A percentile compares a stretch with the other conserved stretches of the same genome.
Conservation (phyloP, 2,329 filamentous ascomycete species). For the Diaporthe batatas region DNA sequence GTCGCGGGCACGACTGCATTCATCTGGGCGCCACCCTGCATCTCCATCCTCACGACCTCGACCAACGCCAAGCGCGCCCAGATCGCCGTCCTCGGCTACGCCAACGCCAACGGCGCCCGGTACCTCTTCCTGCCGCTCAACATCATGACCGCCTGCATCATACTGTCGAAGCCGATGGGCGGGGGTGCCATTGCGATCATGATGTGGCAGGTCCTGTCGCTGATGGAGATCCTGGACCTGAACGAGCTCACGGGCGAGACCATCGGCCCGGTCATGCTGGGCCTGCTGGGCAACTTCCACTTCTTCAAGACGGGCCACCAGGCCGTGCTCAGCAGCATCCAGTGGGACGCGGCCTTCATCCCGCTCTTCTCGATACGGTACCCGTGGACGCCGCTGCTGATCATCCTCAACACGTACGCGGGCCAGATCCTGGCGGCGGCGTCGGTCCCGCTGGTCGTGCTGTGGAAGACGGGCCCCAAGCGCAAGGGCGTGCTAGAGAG, state of each 20-base stretch:
- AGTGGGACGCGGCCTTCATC: conserved; percentile 97
- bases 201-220: conserved; percentile 88
- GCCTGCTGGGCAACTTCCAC: conserved; percentile 90
- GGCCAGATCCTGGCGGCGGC: conserved; percentile 87
- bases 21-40: conserved; percentile 85
- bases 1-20: conserved; percentile 89
- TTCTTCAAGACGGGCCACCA: conserved; percentile 99
- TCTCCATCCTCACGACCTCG: conserved; percentile 75
- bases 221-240: conserved; percentile 74
- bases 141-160: conserved; percentile 79
- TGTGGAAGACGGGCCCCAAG: conserved; percentile 91
- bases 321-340: conserved; percentile 86
- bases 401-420: conserved; percentile 89
- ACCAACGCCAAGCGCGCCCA: conserved; percentile 60
- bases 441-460: conserved; percentile 81
- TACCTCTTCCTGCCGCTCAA: conserved; percentile 88
- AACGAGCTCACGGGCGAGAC: conserved; percentile 73
- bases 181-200: conserved; percentile 85
- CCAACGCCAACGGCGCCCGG: conserved; percentile 91
- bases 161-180: conserved; percentile 96
- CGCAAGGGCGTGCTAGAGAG: conserved; percentile 77
- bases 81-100: conserved; percentile 89
- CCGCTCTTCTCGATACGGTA: conserved; percentile 86
- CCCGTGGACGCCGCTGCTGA: conserved; percentile 87
- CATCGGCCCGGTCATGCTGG: conserved; percentile 87